Conservation (phyloP, 2,329 filamentous ascomycete species). For the Colletotrichum shisoi region DNA sequence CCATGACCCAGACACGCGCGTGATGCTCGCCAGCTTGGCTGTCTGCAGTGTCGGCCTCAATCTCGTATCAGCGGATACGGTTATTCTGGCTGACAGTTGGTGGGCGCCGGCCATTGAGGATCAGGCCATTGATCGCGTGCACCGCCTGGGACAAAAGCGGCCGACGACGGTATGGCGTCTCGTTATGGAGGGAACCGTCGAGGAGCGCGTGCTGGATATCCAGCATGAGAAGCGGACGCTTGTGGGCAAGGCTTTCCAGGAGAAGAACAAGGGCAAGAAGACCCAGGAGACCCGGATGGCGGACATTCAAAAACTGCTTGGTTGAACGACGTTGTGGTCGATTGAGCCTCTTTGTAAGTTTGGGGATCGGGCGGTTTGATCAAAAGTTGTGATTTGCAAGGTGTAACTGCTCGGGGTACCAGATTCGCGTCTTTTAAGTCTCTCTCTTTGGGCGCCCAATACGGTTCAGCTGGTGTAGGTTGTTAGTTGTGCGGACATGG, state of each 20-base stretch:
- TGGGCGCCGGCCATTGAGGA: slow-evolving; percentile 95
- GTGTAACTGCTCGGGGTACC: no score
- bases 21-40: slow-evolving; percentile 82
- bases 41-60: slow-evolving; percentile 89
- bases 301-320: slow-evolving; percentile 61
- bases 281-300: slow-evolving; percentile 66
- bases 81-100: slow-evolving; percentile 83
- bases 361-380: neutral
- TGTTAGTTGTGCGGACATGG: no score
- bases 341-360: no score
- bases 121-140: slow-evolving; percentile 87
- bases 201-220: slow-evolving; percentile 80
- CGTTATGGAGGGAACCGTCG: slow-evolving; percentile 80
- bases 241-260: slow-evolving; percentile 80
- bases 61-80: slow-evolving; percentile 83
- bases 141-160: slow-evolving; percentile 82
- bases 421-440: neutral
- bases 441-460: neutral
- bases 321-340: slow-evolving; percentile 38
- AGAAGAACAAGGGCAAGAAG: slow-evolving; percentile 67
- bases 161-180: slow-evolving; percentile 81
- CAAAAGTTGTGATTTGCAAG: neutral
- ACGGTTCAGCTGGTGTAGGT: neutral
- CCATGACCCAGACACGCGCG: slow-evolving; percentile 69
- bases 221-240: slow-evolving; percentile 81